Evolutionary conservation across 345 rosid genomes (phyloP).

Genomic region (Salix udensis): DNA sequence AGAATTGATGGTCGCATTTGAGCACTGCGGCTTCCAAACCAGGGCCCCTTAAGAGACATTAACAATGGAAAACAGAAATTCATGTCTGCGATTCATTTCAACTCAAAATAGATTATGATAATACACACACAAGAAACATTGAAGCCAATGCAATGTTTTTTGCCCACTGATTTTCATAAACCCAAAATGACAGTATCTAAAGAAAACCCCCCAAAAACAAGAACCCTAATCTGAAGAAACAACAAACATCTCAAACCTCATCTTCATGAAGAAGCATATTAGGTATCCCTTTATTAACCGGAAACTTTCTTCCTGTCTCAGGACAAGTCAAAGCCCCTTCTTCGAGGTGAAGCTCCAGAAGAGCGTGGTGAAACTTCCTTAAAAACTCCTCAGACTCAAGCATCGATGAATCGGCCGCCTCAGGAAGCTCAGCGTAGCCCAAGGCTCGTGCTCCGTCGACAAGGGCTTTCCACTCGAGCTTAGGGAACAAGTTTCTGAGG

Average conservation of each 20-base stretch:
- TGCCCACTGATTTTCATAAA: not conserved
- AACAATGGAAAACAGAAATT: not conserved
- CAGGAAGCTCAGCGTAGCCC: conserved; percentile 75
- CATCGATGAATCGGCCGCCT: conserved; percentile 43
- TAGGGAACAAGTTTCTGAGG: conserved; percentile 59
- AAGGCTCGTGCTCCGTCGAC: conserved; percentile 56
- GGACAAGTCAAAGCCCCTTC: conserved; percentile 93
- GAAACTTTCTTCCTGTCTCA: conserved; percentile 69
- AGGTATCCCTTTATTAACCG: conserved; percentile 77
- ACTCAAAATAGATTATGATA: not conserved
- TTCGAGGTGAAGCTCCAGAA: conserved; percentile 79
- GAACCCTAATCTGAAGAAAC: not conserved
- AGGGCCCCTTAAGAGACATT: not conserved
- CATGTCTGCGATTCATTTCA: not conserved
- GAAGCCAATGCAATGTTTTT: not conserved
- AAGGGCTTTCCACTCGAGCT: conserved; percentile 80
- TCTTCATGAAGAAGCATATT: conserved; percentile 97
- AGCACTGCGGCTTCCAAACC: not conserved
- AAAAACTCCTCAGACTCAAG: conserved; percentile 68
- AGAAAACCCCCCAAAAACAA: not conserved
- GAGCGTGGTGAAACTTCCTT: conserved; percentile 71
- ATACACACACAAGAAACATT: not conserved
- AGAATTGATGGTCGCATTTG: not conserved
- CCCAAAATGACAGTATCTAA: not conserved
- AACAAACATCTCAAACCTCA: conserved; percentile 50